Evolutionary conservation across 2,329 filamentous ascomycete species (phyloP).

Genomic region (Alternaria sp.): DNA sequence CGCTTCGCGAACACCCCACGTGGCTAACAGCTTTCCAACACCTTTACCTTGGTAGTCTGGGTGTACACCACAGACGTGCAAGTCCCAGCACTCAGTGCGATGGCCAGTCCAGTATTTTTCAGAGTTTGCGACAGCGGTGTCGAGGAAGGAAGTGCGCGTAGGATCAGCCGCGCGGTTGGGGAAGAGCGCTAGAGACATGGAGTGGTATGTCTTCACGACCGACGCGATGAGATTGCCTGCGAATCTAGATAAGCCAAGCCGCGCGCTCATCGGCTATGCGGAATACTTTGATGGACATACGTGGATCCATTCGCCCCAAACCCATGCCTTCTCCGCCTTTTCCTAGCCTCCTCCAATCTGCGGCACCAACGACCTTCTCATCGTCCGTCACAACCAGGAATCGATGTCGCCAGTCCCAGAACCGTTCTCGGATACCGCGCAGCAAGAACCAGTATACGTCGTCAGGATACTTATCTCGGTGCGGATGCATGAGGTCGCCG

Average conservation of each 20-base stretch:
- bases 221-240: conserved; percentile 31
- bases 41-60: conserved; percentile 48
- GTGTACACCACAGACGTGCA: conserved; percentile 38
- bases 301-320: conserved; percentile 25
- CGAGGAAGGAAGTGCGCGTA: conserved; percentile 24
- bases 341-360: conserved; percentile 39
- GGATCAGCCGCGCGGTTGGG: conserved; percentile 40
- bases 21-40: conserved; percentile 45
- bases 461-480: conserved; percentile 34
- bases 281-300: conserved; percentile 16
- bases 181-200: conserved; percentile 5
- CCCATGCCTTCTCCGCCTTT: conserved; percentile 23
- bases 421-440: conserved; percentile 31
- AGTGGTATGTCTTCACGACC: conserved; percentile 17
- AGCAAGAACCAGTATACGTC: conserved; percentile 41
- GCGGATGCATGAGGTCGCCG: conserved; percentile 41
- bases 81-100: conserved; percentile 35
- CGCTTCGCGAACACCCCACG: conserved; percentile 48
- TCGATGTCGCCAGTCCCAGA: conserved; percentile 39
- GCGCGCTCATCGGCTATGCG: not conserved
- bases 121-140: conserved; percentile 24
- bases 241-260: not conserved
- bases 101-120: conserved; percentile 34
- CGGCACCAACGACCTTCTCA: conserved; percentile 29
- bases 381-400: conserved; percentile 29